A percentile compares a stretch with the other conserved stretches of the same genome.
These are phyloP conservation scores for Candida maesae DNA, from an alignment of 805 yeast genomes.

Conservation along the genomic window DNA sequence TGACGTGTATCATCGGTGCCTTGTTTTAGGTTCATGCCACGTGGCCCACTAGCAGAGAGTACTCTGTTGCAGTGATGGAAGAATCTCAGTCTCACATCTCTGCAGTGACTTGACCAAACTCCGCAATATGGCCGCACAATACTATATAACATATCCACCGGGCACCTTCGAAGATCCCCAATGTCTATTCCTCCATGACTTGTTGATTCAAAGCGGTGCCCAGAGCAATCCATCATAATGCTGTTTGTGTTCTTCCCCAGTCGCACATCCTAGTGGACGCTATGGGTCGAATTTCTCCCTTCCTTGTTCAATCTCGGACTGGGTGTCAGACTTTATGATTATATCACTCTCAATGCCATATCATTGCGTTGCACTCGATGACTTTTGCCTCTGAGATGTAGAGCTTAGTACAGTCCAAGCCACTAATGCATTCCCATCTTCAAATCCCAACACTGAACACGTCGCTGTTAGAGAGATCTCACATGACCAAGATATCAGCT, in stretches of 20 bases:
- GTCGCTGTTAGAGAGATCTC: too few species aligned
- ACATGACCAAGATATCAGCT: too few species aligned
- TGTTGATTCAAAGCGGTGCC: slow-evolving; percentile 47
- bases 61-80: slow-evolving; percentile 4
- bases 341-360: neutral
- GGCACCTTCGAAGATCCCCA: slow-evolving; percentile 47
- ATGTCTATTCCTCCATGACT: slow-evolving; percentile 34
- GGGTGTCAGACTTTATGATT: slow-evolving; percentile 1
- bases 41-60: slow-evolving; percentile 5
- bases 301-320: neutral
- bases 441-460: too few species aligned
- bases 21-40: too few species aligned
- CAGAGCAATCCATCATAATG: slow-evolving; percentile 22
- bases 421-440: too few species aligned
- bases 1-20: too few species aligned
- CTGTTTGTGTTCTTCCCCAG: slow-evolving; percentile 7
- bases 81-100: too few species aligned
- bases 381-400: too few species aligned
- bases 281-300: slow-evolving; percentile 6
- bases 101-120: too few species aligned
- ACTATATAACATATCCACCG: neutral
- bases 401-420: too few species aligned
- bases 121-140: too few species aligned
- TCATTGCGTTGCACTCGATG: too few species aligned
- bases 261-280: slow-evolving; percentile 6